phyloP scores from a whole-genome alignment of 2,329 filamentous ascomycete genomes.

The Alternaria hordeiaustralica region DNA sequence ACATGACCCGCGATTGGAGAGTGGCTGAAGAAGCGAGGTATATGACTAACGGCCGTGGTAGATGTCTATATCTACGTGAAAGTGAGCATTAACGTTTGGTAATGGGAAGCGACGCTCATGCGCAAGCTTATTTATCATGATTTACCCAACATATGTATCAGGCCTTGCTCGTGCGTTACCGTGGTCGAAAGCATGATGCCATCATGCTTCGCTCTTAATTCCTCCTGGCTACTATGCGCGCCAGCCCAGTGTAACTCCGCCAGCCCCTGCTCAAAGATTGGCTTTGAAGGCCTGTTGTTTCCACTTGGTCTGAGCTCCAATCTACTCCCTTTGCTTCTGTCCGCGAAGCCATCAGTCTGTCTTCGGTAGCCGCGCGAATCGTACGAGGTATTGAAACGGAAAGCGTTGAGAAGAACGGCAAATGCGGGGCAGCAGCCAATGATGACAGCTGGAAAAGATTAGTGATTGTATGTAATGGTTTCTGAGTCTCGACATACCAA shows the following conservation, averaged over 20 bases:
- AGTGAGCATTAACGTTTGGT: neutral
- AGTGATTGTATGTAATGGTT: neutral
- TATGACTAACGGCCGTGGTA: neutral
- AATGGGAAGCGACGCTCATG: neutral
- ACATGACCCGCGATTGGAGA: neutral
- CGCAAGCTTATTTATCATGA: neutral
- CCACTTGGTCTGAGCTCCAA: neutral
- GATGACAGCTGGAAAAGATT: constrained; percentile 14
- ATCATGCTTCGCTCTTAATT: constrained; percentile 6
- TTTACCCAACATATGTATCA: neutral
- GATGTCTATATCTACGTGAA: neutral
- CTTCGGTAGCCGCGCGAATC: constrained; percentile 5
- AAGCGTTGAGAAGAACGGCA: constrained; percentile 13
- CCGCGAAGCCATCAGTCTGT: neutral
- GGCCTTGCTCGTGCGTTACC: neutral
- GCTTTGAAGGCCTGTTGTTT: neutral
- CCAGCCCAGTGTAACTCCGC: constrained; percentile 4
- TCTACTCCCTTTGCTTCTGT: neutral
- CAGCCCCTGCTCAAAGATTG: neutral
- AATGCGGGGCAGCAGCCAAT: constrained; percentile 26
- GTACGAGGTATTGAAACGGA: constrained; percentile 3
- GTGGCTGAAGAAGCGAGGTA: neutral
- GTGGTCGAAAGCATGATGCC: constrained; percentile 8
- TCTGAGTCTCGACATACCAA: constrained; percentile 20
- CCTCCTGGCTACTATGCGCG: constrained; percentile 14